A percentile compares a stretch with the other conserved stretches of the same genome.
Conservation (phyloP, 352 stramenopile species). For the Phytophthora sp. region DNA sequence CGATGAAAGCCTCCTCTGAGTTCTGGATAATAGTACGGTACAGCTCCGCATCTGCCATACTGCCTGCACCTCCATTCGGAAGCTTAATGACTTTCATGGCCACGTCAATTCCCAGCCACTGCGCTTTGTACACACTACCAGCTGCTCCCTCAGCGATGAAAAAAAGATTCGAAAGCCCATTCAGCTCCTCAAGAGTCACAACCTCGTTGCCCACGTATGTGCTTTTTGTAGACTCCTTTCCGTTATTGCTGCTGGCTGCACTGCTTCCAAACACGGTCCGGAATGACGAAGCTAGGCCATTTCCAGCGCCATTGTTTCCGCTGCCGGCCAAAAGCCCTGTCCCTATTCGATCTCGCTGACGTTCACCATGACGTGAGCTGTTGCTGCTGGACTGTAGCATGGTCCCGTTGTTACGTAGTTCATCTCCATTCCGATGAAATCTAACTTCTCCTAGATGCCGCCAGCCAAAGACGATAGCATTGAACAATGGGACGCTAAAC, state of each 20-base stretch:
- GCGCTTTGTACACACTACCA: constrained; percentile 66
- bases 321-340: constrained; percentile 32
- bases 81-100: constrained; percentile 81
- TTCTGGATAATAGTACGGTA: constrained; percentile 79
- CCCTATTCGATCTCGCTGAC: constrained; percentile 38
- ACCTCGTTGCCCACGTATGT: constrained; percentile 56
- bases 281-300: constrained; percentile 47
- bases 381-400: constrained; percentile 40
- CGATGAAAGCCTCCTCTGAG: constrained; percentile 67
- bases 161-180: constrained; percentile 57
- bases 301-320: constrained; percentile 31
- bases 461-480: constrained; percentile 60
- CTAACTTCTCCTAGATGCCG: constrained; percentile 37
- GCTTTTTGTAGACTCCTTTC: constrained; percentile 50
- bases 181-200: constrained; percentile 60
- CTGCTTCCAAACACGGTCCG: constrained; percentile 48
- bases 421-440: constrained; percentile 20
- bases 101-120: constrained; percentile 78
- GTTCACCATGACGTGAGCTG: constrained; percentile 36
- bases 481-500: constrained; percentile 56
- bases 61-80: constrained; percentile 45
- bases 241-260: constrained; percentile 30
- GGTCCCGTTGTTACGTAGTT: constrained; percentile 33
- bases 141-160: constrained; percentile 72
- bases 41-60: constrained; percentile 51